Conservation (phyloP, 305 asterid genomes). For the Solanum hybrid region DNA sequence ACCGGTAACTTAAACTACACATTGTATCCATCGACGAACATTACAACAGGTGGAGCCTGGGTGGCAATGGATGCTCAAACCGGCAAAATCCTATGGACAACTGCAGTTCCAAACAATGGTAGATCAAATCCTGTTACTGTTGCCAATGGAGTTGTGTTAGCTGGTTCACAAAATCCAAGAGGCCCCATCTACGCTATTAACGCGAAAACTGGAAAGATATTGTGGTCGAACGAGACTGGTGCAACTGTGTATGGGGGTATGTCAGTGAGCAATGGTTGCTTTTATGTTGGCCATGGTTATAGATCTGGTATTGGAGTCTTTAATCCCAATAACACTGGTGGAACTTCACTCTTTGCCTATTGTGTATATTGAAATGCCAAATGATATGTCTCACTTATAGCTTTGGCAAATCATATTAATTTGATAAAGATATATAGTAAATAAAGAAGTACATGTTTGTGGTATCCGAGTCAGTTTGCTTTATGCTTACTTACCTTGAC, state of each 20-base stretch:
- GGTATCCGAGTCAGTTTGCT: too few relatives aligned
- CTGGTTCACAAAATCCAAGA: conserved; percentile 30
- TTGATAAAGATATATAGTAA: too few relatives aligned
- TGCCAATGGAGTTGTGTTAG: conserved; percentile 47
- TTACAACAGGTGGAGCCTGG: conserved; percentile 51
- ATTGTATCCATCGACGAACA: conserved; percentile 31
- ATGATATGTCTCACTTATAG: background rate
- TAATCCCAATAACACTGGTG: conserved; percentile 22
- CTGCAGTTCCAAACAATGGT: conserved; percentile 39
- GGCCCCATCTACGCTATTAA: conserved; percentile 45
- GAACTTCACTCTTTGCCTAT: conserved; percentile 40
- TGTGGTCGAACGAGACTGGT: conserved; percentile 51
- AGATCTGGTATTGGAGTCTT: background rate
- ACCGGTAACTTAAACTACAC: conserved; percentile 22
- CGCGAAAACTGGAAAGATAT: conserved; percentile 27
- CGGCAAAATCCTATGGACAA: conserved; percentile 40
- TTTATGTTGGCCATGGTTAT: conserved; percentile 43
- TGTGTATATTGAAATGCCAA: conserved; percentile 15
- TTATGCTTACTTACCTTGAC: too few relatives aligned
- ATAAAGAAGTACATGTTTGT: too few relatives aligned
- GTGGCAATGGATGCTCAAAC: conserved; percentile 44
- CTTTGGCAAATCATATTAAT: too few relatives aligned
- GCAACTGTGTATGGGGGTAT: conserved; percentile 44
- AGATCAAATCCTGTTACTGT: conserved; percentile 32
- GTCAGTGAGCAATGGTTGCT: conserved; percentile 51